A percentile compares a stretch with the other conserved stretches of the same genome.
These are phyloP conservation scores for Leccinum solheimii DNA, from an alignment of 1,284 basidiomycete genomes.

Conservation along the genomic window DNA sequence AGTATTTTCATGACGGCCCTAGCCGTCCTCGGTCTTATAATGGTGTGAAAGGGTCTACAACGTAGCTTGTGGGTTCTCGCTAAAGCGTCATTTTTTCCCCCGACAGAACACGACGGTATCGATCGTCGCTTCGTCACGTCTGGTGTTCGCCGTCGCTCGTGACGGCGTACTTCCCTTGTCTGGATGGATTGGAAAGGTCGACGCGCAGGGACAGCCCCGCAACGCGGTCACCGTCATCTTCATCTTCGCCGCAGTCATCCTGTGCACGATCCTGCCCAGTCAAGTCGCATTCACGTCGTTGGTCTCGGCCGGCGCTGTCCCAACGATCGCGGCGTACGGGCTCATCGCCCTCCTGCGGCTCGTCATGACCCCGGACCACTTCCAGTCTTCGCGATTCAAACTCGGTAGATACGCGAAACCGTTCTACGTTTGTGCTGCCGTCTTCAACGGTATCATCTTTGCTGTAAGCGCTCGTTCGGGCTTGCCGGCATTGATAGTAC, in stretches of 20 bases:
- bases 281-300: constrained; percentile 86
- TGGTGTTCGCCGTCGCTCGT: constrained; percentile 84
- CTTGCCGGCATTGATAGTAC: neutral
- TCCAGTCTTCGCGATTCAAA: constrained; percentile 69
- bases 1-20: constrained; percentile 83
- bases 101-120: constrained; percentile 77
- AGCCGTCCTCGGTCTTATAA: constrained; percentile 73
- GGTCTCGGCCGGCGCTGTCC: constrained; percentile 77
- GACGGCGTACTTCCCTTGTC: constrained; percentile 85
- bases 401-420: constrained; percentile 65
- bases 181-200: constrained; percentile 75
- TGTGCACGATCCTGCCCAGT: constrained; percentile 84
- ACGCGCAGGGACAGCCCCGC: constrained; percentile 66
- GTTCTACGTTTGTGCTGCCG: constrained; percentile 64
- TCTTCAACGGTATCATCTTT: constrained; percentile 76
- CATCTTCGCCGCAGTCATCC: constrained; percentile 65
- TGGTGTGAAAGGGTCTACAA: constrained; percentile 47
- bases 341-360: constrained; percentile 73
- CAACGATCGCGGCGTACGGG: constrained; percentile 82
- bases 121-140: constrained; percentile 80
- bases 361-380: constrained; percentile 71
- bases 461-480: constrained; percentile 47
- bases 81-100: neutral
- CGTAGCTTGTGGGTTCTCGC: neutral
- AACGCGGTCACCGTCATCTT: constrained; percentile 84